phyloP scores from a whole-genome alignment of 2,329 filamentous ascomycete genomes.

The Colletotrichum navitas region DNA sequence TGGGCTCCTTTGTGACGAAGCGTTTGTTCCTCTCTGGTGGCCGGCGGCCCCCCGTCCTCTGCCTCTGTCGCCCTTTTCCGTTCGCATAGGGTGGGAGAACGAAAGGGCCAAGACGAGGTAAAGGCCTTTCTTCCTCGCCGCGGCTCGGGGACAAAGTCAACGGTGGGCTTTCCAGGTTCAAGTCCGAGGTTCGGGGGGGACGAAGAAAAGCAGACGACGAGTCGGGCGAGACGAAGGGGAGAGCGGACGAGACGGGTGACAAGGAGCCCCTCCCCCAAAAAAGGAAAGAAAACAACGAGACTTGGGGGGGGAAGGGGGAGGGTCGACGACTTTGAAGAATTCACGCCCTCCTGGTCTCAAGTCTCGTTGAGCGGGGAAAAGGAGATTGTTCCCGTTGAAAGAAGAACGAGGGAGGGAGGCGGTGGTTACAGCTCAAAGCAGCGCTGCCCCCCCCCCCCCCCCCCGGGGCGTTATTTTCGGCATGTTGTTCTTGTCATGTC shows the following conservation, averaged over 20 bases:
- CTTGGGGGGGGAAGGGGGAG: not conserved
- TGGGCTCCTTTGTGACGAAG: slow-evolving; percentile 38
- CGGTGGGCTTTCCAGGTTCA: slow-evolving; percentile 12
- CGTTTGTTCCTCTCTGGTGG: slow-evolving; percentile 39
- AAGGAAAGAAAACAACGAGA: slow-evolving; percentile 18
- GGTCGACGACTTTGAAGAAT: slow-evolving; percentile 32
- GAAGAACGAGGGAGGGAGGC: slow-evolving; percentile 27
- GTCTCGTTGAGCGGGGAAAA: slow-evolving; percentile 18
- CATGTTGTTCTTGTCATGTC: slow-evolving; percentile 34
- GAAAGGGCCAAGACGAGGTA: slow-evolving; percentile 12
- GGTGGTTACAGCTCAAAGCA: slow-evolving; percentile 30
- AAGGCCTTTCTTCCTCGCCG: slow-evolving; percentile 3
- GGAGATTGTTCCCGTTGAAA: slow-evolving; percentile 16
- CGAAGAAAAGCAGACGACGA: slow-evolving; percentile 15
- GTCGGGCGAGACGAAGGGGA: not conserved
- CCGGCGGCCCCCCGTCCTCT: slow-evolving; percentile 6
- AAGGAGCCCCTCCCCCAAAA: not conserved
- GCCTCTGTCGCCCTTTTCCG: slow-evolving; percentile 10
- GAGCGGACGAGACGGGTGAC: slow-evolving; percentile 8
- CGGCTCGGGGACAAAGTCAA: slow-evolving; percentile 6
- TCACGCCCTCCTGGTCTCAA: slow-evolving; percentile 5
- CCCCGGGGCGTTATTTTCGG: slow-evolving; percentile 25
- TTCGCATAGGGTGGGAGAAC: slow-evolving; percentile 27
- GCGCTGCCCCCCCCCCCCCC: not conserved
- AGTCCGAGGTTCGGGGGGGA: slow-evolving; percentile 27